Base-by-base conservation (phyloP, 2,329 filamentous ascomycete genomes). In the Neophaeococcomyces aloes region DNA sequence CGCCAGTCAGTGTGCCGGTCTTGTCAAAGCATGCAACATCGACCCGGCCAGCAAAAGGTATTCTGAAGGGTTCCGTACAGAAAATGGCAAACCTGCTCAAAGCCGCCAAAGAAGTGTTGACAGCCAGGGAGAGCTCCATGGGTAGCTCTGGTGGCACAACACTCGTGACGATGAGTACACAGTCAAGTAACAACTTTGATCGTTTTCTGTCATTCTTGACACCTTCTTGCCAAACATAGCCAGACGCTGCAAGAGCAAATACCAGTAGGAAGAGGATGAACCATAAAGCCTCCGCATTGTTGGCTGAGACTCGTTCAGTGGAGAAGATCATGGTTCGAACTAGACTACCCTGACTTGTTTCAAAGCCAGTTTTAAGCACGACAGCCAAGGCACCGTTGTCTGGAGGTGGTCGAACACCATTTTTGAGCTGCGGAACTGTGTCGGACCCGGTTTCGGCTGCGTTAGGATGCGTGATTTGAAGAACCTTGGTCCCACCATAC, bases 281-380 rank as follows among this genome's bases (percentile, higher is more conserved):
- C 48, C 94, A 74, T n/a, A 98, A 69, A 1, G 91, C 91, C 66
- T 98, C 91, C 34, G 81, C 81, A 59, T 98, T 96, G 68, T 95
- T 95, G 56, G 91, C 91, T n/a, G 89, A 96, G 18, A 98, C 89
- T 53, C 89, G 86, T 65, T 98, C 91, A 1, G 91, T 98, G 1
- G 93, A 95, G 70, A 94, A 98, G 59, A 98, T 98, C 91, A 98
- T 98, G 54, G 91, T 98, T 50, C 91, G 84, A 48, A 98, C 91
- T 48, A 98, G 76, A 64, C 87, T 95, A 51, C 91, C 91, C 66
- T 98, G 93, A 45, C 89, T 96, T 8, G 91, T 98, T 67, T 98
- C 93, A 58, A 98, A 98, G 10, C 91, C 91, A 42, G 91, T 98
- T 75, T 95, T 96, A 59, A 88, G 82, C 35, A 98, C 86, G 50